phyloP scores from a whole-genome alignment of 2,329 filamentous ascomycete genomes.

The Cytospora paraplurivora region DNA sequence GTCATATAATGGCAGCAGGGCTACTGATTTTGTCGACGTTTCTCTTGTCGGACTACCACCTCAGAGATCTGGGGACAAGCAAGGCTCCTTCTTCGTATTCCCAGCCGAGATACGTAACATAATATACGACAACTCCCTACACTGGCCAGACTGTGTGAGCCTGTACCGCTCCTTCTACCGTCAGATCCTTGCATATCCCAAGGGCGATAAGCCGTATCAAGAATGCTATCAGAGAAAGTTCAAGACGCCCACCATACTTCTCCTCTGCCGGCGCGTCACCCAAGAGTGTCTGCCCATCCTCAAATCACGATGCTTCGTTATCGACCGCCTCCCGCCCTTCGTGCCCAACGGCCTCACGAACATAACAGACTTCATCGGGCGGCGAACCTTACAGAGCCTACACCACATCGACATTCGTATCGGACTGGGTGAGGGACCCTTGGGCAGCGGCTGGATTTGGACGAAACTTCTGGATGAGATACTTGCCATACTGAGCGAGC shows the following conservation, averaged over 20 bases:
- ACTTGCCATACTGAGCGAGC: slow-evolving; percentile 33
- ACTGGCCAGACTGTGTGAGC: slow-evolving; percentile 36
- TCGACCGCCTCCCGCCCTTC: slow-evolving; percentile 43
- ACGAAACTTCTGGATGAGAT: slow-evolving; percentile 34
- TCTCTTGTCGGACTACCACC: too few relatives aligned
- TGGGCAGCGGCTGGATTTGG: slow-evolving; percentile 37
- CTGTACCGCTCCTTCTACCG: slow-evolving; percentile 38
- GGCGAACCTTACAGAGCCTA: slow-evolving; percentile 38
- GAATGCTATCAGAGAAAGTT: slow-evolving; percentile 25
- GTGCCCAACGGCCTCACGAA: slow-evolving; percentile 32
- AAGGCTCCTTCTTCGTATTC: slow-evolving; percentile 36
- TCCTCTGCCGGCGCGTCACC: slow-evolving; percentile 41
- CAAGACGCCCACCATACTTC: slow-evolving; percentile 39
- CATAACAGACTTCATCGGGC: slow-evolving; percentile 37
- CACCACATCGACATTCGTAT: slow-evolving; percentile 38
- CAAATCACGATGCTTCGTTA: slow-evolving; percentile 33
- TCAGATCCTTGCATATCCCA: slow-evolving; percentile 23
- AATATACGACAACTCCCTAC: slow-evolving; percentile 37
- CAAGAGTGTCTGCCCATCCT: slow-evolving; percentile 38
- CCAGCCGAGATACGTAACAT: slow-evolving; percentile 41
- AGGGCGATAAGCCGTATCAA: neutral
- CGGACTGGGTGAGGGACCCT: slow-evolving; percentile 35
- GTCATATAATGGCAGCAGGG: neutral
- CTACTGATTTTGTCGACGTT: neutral
- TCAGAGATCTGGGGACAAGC: neutral